Evolutionary conservation across 2,329 filamentous ascomycete species (phyloP).

Genomic region (Colletotrichum theobromicola): DNA sequence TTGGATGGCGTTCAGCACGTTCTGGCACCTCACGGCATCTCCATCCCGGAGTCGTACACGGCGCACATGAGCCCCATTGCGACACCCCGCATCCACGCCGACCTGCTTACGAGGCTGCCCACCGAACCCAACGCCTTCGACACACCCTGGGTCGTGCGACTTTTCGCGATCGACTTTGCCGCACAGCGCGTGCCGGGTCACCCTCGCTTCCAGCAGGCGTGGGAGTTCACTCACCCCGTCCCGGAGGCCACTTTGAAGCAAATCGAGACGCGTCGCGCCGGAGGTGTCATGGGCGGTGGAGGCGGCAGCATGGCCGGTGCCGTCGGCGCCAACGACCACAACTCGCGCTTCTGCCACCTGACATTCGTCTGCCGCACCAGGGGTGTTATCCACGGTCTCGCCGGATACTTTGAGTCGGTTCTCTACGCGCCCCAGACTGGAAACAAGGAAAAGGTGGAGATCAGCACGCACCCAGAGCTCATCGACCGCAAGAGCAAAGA

Average conservation of each 20-base stretch:
- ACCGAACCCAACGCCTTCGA: slow-evolving; percentile 78
- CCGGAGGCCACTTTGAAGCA: slow-evolving; percentile 60
- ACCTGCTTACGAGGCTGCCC: slow-evolving; percentile 69
- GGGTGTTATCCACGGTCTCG: slow-evolving; percentile 88
- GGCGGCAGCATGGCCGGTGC: slow-evolving; percentile 77
- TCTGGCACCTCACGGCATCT: slow-evolving; percentile 82
- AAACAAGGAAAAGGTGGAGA: slow-evolving; percentile 68
- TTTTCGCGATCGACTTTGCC: slow-evolving; percentile 88
- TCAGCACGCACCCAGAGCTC: slow-evolving; percentile 90
- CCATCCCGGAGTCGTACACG: slow-evolving; percentile 91
- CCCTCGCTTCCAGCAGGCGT: slow-evolving; percentile 74
- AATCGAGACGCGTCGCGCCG: slow-evolving; percentile 62
- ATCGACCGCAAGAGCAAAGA: slow-evolving; percentile 93
- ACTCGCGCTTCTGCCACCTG: slow-evolving; percentile 78
- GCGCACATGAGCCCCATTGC: slow-evolving; percentile 93
- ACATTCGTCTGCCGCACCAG: slow-evolving; percentile 79
- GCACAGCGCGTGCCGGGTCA: slow-evolving; percentile 60
- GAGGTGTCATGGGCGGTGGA: slow-evolving; percentile 70
- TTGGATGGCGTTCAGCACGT: slow-evolving; percentile 95
- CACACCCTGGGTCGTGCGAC: slow-evolving; percentile 92
- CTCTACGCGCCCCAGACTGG: slow-evolving; percentile 69
- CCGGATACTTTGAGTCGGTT: slow-evolving; percentile 96
- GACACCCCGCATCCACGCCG: slow-evolving; percentile 82
- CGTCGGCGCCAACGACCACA: slow-evolving; percentile 89
- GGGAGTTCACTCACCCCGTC: slow-evolving; percentile 83